Evolutionary conservation across 371 early-diverging fungal genomes (phyloP), one percentile per base, ranked within the genome.

Genomic region (Rhizopus sp.): DNA sequence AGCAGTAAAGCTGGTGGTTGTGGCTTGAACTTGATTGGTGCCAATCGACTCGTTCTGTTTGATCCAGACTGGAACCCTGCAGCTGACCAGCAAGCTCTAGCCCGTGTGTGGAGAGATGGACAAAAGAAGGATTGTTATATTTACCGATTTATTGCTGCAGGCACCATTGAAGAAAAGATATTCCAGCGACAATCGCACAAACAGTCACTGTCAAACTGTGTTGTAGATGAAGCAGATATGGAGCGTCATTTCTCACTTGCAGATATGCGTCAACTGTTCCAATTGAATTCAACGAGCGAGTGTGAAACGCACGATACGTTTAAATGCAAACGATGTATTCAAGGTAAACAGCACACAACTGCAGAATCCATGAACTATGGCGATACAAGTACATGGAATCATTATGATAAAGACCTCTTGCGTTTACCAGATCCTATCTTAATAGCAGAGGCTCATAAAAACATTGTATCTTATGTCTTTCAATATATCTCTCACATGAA

Each of bases 1-100:
- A 93, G 94, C 62, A 95, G 95, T 67, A 97, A 97, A 70, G 98
- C 98, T 0, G 99, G 99, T 69, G 99, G 99, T 29, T 97, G 98
- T 77, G 99, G 99, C 9, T 72, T 99, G 53, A 99, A 99, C 64
- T 73, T 99, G 73, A 93, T 97, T 60, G 98, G 98, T 2, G 99
- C 99, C 29, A 97, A 96, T 67, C 82, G 98, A 2, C 81, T 99
- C 12, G 88, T 98, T 0, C 80, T 99, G 8, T 97, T 97, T 71
- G 99, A 93, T 70, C 92, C 92, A 46, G 64, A 93, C 64, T 93
- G 91, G 92, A 93, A 93, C 61, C 93, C 93, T 37, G 91, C 93
- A 34, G 76, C 81, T 2, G 88, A 90, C 70, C 81, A 84, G 57
- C 89, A 94, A 73, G 95, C 96, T 1, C 79, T 96, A 13, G 98